Base-by-base conservation (phyloP, 2,329 filamentous ascomycete species). In the Alternaria arborescens region DNA sequence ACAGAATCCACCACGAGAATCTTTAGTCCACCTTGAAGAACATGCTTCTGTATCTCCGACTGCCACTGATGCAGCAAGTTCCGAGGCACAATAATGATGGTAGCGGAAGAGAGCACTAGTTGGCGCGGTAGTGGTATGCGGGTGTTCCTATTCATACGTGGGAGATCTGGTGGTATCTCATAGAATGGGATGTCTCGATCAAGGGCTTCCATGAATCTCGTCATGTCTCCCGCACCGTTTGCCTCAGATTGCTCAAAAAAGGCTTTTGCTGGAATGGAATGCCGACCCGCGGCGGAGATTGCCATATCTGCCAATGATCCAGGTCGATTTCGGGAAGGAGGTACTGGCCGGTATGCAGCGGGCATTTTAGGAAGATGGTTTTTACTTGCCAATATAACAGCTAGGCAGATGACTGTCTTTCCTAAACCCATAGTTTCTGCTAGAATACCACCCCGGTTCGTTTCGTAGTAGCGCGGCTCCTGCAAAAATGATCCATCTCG, bases 41-140 rank as follows among this genome's bases (percentile, higher is more conserved):
- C 90, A 71, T 97, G 94, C 71, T 93, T 93, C 3, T 82, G 76
- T 11, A 97, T 93, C 71, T 97, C 93, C 11, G 88, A 84, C 54
- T 86, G 82, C 94, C 94, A 97, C 75, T 98, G 94, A 54, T 89
- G 85, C 3, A 97, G 82, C 24, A 97, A 82, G 72, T 97, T 97
- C 14, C 88, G 84, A 0, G 94, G 94, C 0, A 94, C 92, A 30
- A 97, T 86, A 18, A 97, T 82, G 4, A 98, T 81, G 0, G 90
- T 97, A 0, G 86, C 86, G 28, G 86, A 84, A 61, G 89, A 91
- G 8, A 95, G 81, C 26, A 82, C 86, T 4, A 97, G 80, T 61
- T 81, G 83, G 22, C 79, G 82, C 0, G 83, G 79, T 0, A 80
- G 75, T 1, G 74, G 73, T 11, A 76, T 68, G 1, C 60, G 74